Conservation (phyloP, 768 basidiomycete species). For the Leccinum variicolor region DNA sequence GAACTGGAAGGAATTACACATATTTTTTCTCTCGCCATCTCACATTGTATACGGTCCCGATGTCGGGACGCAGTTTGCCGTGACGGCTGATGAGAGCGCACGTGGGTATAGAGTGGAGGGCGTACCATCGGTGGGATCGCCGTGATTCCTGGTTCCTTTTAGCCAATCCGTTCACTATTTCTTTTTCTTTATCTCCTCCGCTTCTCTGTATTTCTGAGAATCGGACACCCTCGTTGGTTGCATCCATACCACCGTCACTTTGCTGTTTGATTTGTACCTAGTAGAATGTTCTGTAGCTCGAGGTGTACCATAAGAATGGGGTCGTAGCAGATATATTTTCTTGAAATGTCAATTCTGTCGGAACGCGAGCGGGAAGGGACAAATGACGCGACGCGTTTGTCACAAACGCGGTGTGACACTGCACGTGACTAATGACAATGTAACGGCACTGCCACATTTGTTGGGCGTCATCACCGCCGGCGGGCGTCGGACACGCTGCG, state of each 20-base stretch:
- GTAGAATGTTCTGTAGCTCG: neutral
- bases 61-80: slow-evolving; percentile 3
- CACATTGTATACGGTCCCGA: slow-evolving; percentile 18
- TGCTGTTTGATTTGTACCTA: no score
- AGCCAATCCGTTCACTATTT: neutral
- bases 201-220: slow-evolving; percentile 17
- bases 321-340: slow-evolving; percentile 21
- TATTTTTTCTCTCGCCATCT: slow-evolving; percentile 20
- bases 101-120: slow-evolving; percentile 14
- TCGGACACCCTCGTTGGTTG: neutral
- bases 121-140: slow-evolving; percentile 17
- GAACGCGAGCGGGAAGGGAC: neutral
- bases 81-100: slow-evolving; percentile 3
- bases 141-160: slow-evolving; percentile 8
- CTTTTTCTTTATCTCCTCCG: neutral
- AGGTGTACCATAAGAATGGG: slow-evolving; percentile 20
- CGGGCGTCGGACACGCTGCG: neutral
- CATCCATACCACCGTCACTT: no score
- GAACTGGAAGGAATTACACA: slow-evolving; percentile 16
- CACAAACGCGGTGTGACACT: slow-evolving; percentile 29
- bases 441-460: slow-evolving; percentile 20
- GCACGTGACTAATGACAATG: slow-evolving; percentile 21
- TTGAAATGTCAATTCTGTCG: slow-evolving; percentile 11
- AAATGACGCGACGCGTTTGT: slow-evolving; percentile 23
- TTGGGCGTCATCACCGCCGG: neutral